Evolutionary conservation across 179 eudicot species (phyloP), one percentile per base, ranked within the genome.

Genomic region (Drosera spatulata): DNA sequence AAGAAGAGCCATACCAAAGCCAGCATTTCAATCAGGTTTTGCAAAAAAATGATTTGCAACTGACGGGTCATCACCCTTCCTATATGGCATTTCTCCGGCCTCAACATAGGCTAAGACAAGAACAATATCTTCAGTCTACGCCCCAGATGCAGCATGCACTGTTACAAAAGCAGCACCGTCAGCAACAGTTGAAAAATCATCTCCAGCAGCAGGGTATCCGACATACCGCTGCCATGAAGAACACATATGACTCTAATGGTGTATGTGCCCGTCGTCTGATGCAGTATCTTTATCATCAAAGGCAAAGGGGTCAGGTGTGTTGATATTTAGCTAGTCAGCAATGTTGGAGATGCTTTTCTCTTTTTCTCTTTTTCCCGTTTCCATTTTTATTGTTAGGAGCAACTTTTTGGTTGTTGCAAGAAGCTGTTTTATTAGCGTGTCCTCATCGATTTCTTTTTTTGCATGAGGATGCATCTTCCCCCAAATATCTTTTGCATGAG

Each of bases 211-310:
- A 80, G 67, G 80, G 67, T 66, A 50, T 77, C 74, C 96, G 77
- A 66, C 85, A 84, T 15, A 60, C 70, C 67, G 69, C 83, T 66
- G 65, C 71, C 50, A 73, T 76, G 76, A 82, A 84, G 63, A 79
- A 77, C n/a, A 88, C 95, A 6, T 74, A 68, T 70, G 98, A 91
- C 39, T 70, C 81, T 61, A 86, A 80, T 56, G 91, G 95, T 61
- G 84, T 88, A 47, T 91, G 98, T 67, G 85, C 91, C 40, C 85
- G 95, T 6, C 80, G 96, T 48, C 68, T 91, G 60, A 91, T 91
- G 98, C 95, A 91, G 56, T 88, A 85, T 65, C 73, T 91, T 13
- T 91, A 85, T 76, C 96, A 88, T 67, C 95, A 83, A 76, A 66
- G 91, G 63, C 95, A 90, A 66, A 74, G 86, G 7, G 95, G 96